Conservation (phyloP, 805 yeast genomes). For the Ogataea chonburiensis region DNA sequence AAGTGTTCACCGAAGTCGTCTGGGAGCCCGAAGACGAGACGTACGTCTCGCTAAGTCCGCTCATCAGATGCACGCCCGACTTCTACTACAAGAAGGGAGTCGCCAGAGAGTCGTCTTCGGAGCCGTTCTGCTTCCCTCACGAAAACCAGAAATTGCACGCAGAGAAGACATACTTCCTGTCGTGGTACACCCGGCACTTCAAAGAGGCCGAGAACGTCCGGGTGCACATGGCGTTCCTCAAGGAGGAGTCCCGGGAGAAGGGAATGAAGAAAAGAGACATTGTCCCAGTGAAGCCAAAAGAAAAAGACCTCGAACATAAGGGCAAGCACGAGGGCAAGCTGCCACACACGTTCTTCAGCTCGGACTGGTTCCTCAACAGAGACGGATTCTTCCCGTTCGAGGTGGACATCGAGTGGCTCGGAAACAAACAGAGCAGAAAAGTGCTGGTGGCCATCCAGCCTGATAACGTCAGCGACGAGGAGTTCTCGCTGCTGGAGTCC, state of each 20-base stretch:
- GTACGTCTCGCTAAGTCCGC: conserved; percentile 69
- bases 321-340: conserved; percentile 28
- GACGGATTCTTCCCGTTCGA: conserved; percentile 67
- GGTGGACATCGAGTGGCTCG: conserved; percentile 63
- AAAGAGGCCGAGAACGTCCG: conserved; percentile 59
- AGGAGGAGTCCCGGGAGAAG: conserved; percentile 52
- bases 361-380: conserved; percentile 66
- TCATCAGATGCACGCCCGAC: conserved; percentile 84
- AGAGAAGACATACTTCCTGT: conserved; percentile 67
- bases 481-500: conserved; percentile 50
- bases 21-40: conserved; percentile 69
- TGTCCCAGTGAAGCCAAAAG: conserved; percentile 21
- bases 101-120: conserved; percentile 54
- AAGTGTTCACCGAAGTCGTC: conserved; percentile 52
- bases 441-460: conserved; percentile 76
- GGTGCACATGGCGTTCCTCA: conserved; percentile 64
- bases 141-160: conserved; percentile 56
- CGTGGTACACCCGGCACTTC: conserved; percentile 78
- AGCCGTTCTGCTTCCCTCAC: conserved; percentile 83
- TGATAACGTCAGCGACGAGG: conserved; percentile 60
- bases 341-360: conserved; percentile 50
- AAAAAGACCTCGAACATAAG: conserved; percentile 19
- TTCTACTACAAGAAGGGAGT: conserved; percentile 62
- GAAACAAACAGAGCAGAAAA: conserved; percentile 49
- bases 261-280: conserved; percentile 51